phyloP scores from a whole-genome alignment of 192 early-diverging fungal genomes.

The Backusella luteola region DNA sequence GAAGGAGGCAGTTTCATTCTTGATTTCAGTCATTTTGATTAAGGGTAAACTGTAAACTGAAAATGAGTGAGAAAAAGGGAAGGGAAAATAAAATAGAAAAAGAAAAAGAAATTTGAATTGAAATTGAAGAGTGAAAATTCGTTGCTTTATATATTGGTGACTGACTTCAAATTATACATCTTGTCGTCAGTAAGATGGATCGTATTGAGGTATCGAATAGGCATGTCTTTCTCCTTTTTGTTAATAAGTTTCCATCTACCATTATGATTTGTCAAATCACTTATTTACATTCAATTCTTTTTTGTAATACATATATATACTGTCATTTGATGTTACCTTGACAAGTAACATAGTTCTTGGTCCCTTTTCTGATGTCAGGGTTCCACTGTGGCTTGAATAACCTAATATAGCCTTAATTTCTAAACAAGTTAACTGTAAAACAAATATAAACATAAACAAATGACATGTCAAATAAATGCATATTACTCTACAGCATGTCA shows the following conservation, averaged over 20 bases:
- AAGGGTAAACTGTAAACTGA: not conserved
- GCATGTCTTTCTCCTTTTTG: not conserved
- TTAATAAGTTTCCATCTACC: not conserved
- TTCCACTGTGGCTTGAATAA: no score
- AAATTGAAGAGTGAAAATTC: not conserved
- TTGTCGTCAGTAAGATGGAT: not conserved
- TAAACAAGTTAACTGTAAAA: not conserved
- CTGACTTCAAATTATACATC: not conserved
- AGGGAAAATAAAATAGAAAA: not conserved
- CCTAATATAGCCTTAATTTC: not conserved
- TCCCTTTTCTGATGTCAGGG: no score
- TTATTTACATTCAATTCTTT: not conserved
- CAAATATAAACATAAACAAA: not conserved
- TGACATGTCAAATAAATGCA: not conserved
- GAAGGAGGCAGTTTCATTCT: not conserved
- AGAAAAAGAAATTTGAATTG: not conserved
- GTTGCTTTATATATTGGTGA: not conserved
- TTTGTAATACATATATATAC: not conserved
- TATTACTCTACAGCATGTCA: not conserved
- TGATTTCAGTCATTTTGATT: not conserved
- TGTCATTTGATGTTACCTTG: not conserved
- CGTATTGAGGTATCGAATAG: not conserved
- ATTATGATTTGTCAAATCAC: not conserved
- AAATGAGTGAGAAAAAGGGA: not conserved
- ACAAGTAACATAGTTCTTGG: not conserved